Conservation (phyloP, 208 protist species). For the Zelonia costaricensis region DNA sequence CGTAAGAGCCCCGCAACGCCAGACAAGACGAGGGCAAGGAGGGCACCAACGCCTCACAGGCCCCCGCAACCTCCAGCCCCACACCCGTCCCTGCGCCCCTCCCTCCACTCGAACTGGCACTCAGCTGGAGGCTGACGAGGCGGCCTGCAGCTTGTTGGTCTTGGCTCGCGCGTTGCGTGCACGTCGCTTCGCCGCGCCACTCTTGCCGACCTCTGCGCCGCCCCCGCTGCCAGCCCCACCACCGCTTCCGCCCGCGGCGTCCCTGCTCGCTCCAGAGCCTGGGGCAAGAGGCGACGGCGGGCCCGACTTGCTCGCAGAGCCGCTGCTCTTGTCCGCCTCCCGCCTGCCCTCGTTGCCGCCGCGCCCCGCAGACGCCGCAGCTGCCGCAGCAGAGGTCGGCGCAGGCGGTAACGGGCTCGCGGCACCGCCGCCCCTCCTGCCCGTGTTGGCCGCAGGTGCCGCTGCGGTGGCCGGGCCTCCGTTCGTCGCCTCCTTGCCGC, state of each 20-base stretch:
- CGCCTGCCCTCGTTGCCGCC: slow-evolving; percentile 1
- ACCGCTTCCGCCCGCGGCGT: not conserved
- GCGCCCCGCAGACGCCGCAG: not conserved
- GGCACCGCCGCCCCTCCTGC: slow-evolving; percentile 1
- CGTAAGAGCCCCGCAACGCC: no score
- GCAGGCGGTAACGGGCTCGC: not conserved
- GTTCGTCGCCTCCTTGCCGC: not conserved
- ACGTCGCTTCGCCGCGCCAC: not conserved
- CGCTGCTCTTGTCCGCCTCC: not conserved
- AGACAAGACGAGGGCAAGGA: no score
- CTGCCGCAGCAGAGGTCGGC: no score
- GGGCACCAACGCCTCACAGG: no score
- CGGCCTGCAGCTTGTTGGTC: not conserved
- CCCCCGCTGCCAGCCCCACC: not conserved
- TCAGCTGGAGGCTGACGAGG: not conserved
- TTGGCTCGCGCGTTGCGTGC: slow-evolving; percentile 8
- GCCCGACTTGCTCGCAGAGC: not conserved
- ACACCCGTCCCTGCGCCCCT: no score
- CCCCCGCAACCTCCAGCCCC: no score
- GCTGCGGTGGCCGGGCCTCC: not conserved
- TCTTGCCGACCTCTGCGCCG: not conserved
- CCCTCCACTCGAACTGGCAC: not conserved
- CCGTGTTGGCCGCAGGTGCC: slow-evolving; percentile 1
- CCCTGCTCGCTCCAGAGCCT: not conserved
- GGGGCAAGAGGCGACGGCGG: not conserved